phyloP scores from a whole-genome alignment of 495 filamentous ascomycete species.

The Aspergillus wentii region DNA sequence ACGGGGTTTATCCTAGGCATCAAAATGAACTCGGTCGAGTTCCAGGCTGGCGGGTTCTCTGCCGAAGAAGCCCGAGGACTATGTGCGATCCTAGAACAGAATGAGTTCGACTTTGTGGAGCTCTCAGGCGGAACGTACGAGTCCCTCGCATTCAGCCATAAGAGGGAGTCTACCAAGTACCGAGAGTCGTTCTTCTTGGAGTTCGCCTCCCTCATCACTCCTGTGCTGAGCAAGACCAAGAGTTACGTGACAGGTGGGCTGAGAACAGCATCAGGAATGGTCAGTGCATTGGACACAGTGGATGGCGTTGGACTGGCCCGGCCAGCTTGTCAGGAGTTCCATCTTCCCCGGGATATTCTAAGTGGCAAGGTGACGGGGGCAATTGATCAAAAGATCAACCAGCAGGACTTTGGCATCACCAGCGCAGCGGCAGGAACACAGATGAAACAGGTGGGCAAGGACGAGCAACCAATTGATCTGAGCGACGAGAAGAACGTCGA shows the following conservation, averaged over 20 bases:
- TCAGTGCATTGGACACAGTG: slow-evolving; percentile 46
- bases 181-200: slow-evolving; percentile 63
- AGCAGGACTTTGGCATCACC: slow-evolving; percentile 41
- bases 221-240: slow-evolving; percentile 46
- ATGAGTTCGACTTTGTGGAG: slow-evolving; percentile 56
- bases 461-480: slow-evolving; percentile 48
- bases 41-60: slow-evolving; percentile 53
- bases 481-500: slow-evolving; percentile 38
- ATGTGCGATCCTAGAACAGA: slow-evolving; percentile 47
- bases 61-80: slow-evolving; percentile 48
- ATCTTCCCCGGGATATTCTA: slow-evolving; percentile 41
- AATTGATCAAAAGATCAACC: slow-evolving; percentile 36
- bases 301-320: slow-evolving; percentile 53
- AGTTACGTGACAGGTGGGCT: slow-evolving; percentile 58
- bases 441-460: slow-evolving; percentile 48
- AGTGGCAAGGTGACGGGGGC: slow-evolving; percentile 36
- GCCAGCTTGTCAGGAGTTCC: slow-evolving; percentile 44
- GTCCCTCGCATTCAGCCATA: slow-evolving; percentile 45
- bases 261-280: slow-evolving; percentile 53
- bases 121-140: slow-evolving; percentile 61
- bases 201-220: slow-evolving; percentile 54
- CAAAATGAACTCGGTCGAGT: slow-evolving; percentile 65
- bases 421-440: slow-evolving; percentile 43
- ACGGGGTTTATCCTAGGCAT: slow-evolving; percentile 51
- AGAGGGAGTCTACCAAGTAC: slow-evolving; percentile 47